Percentiles rank a stretch among this genome's conserved stretches.
Evolutionary conservation across 108 stramenopile species (phyloP).

Genomic region (Skeletonema costatum): DNA sequence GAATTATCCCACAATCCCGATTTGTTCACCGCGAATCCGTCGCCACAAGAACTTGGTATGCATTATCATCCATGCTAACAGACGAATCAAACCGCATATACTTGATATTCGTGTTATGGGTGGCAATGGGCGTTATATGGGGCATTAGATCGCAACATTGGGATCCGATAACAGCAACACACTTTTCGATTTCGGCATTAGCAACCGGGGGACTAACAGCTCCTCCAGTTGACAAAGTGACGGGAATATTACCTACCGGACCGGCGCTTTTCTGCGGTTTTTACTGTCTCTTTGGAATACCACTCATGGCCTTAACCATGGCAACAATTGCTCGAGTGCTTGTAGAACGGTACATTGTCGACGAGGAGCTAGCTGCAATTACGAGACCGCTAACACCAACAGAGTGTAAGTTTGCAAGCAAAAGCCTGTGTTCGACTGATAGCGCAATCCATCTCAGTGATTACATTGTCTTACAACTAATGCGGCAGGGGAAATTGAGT

Average conservation of each 20-base stretch:
- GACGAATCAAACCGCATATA: conserved; percentile 51
- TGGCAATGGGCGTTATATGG: conserved; percentile 53
- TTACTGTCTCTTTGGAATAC: conserved; percentile 71
- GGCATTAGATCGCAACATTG: conserved; percentile 58
- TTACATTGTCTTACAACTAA: conserved; percentile 68
- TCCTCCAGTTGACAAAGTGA: conserved; percentile 48
- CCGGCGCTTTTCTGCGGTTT: conserved; percentile 67
- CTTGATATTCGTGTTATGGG: conserved; percentile 52
- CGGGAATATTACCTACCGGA: conserved; percentile 58
- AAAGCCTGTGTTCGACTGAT: conserved; percentile 44
- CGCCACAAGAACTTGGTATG: conserved; percentile 3
- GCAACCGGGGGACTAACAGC: conserved; percentile 77
- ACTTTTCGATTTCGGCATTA: conserved; percentile 73
- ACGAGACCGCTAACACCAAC: conserved; percentile 47
- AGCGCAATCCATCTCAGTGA: conserved; percentile 55
- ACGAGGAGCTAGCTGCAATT: conserved; percentile 49
- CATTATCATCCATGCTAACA: background rate
- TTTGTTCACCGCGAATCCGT: background rate
- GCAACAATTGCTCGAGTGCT: conserved; percentile 65
- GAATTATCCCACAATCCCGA: conserved; percentile 15
- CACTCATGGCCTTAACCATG: conserved; percentile 68
- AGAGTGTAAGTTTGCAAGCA: conserved; percentile 60
- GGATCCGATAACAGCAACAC: conserved; percentile 70
- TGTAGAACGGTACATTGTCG: conserved; percentile 53
- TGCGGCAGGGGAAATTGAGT: conserved; percentile 65